These are phyloP conservation scores for Paecilomyces sp. DNA, from an alignment of 2,329 filamentous ascomycete species.

Conservation along the genomic window DNA sequence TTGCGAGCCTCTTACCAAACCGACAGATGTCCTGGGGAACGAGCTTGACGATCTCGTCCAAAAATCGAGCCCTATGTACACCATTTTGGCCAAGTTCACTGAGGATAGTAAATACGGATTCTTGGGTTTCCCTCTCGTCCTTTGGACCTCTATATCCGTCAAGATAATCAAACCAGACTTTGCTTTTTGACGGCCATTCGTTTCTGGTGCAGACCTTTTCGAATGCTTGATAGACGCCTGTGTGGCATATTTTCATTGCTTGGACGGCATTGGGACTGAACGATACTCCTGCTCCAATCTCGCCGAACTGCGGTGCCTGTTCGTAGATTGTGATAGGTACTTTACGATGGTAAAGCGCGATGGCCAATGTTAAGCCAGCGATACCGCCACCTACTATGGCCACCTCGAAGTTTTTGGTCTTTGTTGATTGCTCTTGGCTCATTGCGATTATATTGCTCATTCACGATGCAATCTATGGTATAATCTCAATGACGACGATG, in stretches of 20 bases:
- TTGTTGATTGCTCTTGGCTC: not conserved
- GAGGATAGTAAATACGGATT: constrained; percentile 33
- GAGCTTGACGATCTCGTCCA: constrained; percentile 43
- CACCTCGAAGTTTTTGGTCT: constrained; percentile 12
- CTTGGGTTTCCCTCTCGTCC: constrained; percentile 21
- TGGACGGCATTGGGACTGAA: constrained; percentile 43
- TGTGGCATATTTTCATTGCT: constrained; percentile 41
- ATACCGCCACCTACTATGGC: constrained; percentile 27
- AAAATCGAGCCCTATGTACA: constrained; percentile 43
- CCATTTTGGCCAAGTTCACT: constrained; percentile 25
- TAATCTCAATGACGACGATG: not conserved
- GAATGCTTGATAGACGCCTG: constrained; percentile 35
- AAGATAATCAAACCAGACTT: constrained; percentile 38
- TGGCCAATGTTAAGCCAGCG: constrained; percentile 15
- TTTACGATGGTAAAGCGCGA: constrained; percentile 14
- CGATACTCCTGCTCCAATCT: constrained; percentile 47
- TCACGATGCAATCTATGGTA: not conserved
- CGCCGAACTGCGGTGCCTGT: constrained; percentile 40
- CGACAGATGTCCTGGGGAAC: constrained; percentile 35
- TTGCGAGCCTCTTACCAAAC: constrained; percentile 35
- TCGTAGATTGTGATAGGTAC: constrained; percentile 35
- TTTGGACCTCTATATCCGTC: constrained; percentile 21
- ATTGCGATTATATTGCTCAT: not conserved
- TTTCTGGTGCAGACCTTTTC: constrained; percentile 23
- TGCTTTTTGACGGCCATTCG: constrained; percentile 22